Conservation (phyloP, 805 yeast genomes). For the Candida yuanshanica region DNA sequence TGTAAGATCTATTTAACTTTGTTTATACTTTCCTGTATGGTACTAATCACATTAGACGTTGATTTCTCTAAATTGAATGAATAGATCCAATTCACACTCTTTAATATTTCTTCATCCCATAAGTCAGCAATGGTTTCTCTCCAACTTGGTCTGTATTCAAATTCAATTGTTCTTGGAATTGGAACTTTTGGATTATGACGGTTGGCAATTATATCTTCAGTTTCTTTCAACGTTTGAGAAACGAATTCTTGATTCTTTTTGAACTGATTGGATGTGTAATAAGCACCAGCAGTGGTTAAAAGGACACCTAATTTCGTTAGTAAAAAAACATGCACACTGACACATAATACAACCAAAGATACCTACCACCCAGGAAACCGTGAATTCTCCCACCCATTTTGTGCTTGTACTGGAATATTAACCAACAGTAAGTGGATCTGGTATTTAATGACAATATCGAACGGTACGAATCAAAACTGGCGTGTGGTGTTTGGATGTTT, state of each 20-base stretch:
- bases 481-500: not conserved
- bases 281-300: constrained; percentile 56
- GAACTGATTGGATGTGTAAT: constrained; percentile 55
- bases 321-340: not conserved
- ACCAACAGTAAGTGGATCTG: not conserved
- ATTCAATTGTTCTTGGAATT: constrained; percentile 38
- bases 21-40: constrained; percentile 1
- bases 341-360: not conserved
- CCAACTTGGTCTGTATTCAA: constrained; percentile 40
- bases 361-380: constrained; percentile 49
- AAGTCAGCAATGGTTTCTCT: constrained; percentile 65
- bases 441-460: no score
- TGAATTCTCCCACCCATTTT: constrained; percentile 45
- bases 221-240: constrained; percentile 39
- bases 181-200: constrained; percentile 40
- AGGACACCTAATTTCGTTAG: constrained; percentile 31
- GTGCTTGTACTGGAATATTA: not conserved
- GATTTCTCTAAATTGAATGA: constrained; percentile 41
- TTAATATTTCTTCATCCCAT: constrained; percentile 72
- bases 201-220: constrained; percentile 46
- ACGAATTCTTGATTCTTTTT: constrained; percentile 41
- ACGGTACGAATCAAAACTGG: no score
- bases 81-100: constrained; percentile 59
- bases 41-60: constrained; percentile 8
- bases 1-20: not conserved